A percentile compares a stretch with the other conserved stretches of the same genome.
phyloP scores from a whole-genome alignment of 768 basidiomycete species.

The Lactarius hengduanensis region DNA sequence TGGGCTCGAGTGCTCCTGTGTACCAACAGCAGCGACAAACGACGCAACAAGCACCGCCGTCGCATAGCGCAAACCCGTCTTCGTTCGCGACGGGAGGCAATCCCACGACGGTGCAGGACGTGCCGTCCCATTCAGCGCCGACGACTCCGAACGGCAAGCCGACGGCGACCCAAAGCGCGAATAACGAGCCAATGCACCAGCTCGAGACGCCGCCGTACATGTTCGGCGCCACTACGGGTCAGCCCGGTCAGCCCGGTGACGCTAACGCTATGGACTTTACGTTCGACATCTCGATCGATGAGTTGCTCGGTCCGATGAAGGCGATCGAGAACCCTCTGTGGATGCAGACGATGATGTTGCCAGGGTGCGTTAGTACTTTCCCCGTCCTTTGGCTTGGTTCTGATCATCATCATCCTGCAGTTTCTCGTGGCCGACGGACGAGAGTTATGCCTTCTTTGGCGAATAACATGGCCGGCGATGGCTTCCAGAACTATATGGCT shows the following conservation, averaged over 20 bases:
- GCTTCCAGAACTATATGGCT: conserved; percentile 2
- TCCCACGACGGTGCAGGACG: background rate
- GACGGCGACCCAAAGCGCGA: background rate
- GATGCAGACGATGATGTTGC: conserved; percentile 86
- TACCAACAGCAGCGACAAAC: conserved; percentile 10
- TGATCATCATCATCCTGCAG: conserved; percentile 3
- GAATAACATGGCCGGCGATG: background rate
- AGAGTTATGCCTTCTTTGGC: background rate
- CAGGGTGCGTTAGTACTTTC: conserved; percentile 49
- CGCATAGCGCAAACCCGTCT: background rate
- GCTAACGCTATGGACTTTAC: conserved; percentile 16
- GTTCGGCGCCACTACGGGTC: conserved; percentile 9
- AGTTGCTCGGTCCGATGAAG: conserved; percentile 70
- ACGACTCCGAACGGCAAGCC: background rate
- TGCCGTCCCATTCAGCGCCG: background rate
- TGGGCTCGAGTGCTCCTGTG: conserved; percentile 2
- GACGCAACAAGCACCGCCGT: background rate
- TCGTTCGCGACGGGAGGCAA: background rate
- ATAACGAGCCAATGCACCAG: conserved; percentile 8
- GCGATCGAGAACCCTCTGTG: conserved; percentile 68
- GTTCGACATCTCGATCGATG: conserved; percentile 34
- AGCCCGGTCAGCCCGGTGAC: background rate
- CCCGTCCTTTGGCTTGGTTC: background rate
- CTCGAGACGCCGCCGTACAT: conserved; percentile 6
- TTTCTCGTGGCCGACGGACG: conserved; percentile 25